Evolutionary conservation across 768 basidiomycete genomes (phyloP).

Genomic region (Boletus pseudo-olivaceus): DNA sequence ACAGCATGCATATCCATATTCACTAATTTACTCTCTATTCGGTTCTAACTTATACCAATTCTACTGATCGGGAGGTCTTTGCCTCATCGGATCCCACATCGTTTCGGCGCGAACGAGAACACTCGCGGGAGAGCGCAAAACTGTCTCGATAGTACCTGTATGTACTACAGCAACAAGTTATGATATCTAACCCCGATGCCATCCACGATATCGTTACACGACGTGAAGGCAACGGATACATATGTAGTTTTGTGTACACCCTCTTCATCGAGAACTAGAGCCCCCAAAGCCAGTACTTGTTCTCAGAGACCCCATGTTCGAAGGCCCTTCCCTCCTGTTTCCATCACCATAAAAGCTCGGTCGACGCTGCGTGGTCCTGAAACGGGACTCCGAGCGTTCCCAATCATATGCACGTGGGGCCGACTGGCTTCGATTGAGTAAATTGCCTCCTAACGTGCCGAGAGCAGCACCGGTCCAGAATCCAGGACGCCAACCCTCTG

Average conservation of each 20-base stretch:
- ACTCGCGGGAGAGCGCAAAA: neutral
- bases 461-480: conserved; percentile 83
- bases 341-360: conserved; percentile 26
- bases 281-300: conserved; percentile 79
- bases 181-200: neutral
- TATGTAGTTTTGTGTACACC: neutral
- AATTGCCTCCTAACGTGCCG: conserved; percentile 64
- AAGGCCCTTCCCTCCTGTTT: conserved; percentile 68
- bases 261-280: conserved; percentile 60
- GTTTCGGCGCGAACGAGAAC: neutral
- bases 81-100: neutral
- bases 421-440: conserved; percentile 42
- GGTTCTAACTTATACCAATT: neutral
- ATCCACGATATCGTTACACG: neutral
- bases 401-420: conserved; percentile 47
- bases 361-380: conserved; percentile 27
- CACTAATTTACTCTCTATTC: conserved; percentile 10
- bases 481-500: conserved; percentile 56
- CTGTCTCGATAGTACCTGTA: neutral
- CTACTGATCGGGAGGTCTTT: no score
- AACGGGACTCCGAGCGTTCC: conserved; percentile 45
- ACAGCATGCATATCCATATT: conserved; percentile 13
- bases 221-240: neutral
- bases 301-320: conserved; percentile 67
- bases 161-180: conserved; percentile 1